Base-by-base conservation (phyloP, 306 rosid species). In the Rubus parviflorus region DNA sequence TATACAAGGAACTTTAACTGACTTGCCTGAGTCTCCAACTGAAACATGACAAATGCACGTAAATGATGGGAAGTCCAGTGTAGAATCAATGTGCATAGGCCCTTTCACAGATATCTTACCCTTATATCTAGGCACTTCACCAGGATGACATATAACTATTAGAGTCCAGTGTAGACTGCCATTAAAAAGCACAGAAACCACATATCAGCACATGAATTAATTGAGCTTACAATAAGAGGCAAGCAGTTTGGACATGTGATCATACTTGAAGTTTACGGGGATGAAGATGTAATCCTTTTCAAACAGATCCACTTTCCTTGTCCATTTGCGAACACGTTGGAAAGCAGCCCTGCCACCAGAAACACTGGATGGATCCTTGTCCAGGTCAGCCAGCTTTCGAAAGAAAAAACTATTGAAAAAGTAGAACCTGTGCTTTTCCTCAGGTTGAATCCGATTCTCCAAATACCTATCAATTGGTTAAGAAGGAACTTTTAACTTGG, bases 381-480 rank as follows among this genome's bases (percentile, higher is more conserved):
- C 98, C 84, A 94, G 82, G 88, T 94, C 98, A 73, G 90, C 98
- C 86, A 94, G 82, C 87, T 94, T 94, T 66, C 97, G 87, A 70
- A 94, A 94, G 98, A 94, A 94, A 82, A 94, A 94, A 82, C 98
- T 94, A 84, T 92, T 94, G 77, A 92, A 94, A 76, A 94, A 94
- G 87, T 94, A 94, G 83, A 81, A 92, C 74, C 93, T 89, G 71
- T 85, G 88, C 70, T 83, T 88, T 68, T 94, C 90, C 88, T 89
- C 84, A 25, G 84, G 85, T 75, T 75, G 88, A 81, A 94, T 89
- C 79, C 81, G 97, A 84, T 86, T 92, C 89, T 92, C 89, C 80
- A 94, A 80, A 83, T 92, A 89, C 87, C 98, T 94, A 87, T 73
- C 60, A 79, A 82, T 48, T 17, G 73, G 66, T 64, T 48, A 58